A percentile compares a stretch with the other conserved stretches of the same genome.
Evolutionary conservation across 2,329 filamentous ascomycete species (phyloP).

Genomic region (Diaporthe vexans): DNA sequence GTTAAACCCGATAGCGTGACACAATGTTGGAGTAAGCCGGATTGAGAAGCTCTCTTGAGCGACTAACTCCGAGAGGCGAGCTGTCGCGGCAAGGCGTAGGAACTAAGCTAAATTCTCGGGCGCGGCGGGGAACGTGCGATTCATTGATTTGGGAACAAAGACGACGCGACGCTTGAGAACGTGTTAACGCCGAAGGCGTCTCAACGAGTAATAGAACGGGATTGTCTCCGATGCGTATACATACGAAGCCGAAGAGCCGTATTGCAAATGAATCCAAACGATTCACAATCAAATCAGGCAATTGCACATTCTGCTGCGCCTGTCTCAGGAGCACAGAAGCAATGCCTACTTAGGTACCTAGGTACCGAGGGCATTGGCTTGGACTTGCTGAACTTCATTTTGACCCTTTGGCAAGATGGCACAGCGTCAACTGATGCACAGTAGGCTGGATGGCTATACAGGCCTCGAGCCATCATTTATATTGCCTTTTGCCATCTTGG

Average conservation of each 20-base stretch:
- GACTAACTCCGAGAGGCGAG: slow-evolving; percentile 24
- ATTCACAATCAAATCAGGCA: background rate
- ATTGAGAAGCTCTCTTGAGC: background rate
- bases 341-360: background rate
- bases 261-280: background rate
- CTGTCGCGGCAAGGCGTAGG: background rate
- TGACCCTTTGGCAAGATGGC: background rate
- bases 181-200: background rate
- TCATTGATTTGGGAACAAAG: background rate
- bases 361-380: background rate
- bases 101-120: slow-evolving; percentile 3
- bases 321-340: background rate
- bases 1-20: background rate
- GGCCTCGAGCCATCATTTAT: background rate
- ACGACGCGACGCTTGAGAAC: background rate
- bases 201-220: background rate
- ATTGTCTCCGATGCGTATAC: too few species aligned
- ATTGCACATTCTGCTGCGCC: background rate
- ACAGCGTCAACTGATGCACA: background rate
- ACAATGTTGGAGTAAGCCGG: background rate
- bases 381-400: background rate
- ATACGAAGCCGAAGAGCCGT: too few species aligned
- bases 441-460: background rate
- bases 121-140: background rate
- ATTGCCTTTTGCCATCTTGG: background rate